phyloP scores from a whole-genome alignment of 116 monocot genomes.

The Zostera marina region DNA sequence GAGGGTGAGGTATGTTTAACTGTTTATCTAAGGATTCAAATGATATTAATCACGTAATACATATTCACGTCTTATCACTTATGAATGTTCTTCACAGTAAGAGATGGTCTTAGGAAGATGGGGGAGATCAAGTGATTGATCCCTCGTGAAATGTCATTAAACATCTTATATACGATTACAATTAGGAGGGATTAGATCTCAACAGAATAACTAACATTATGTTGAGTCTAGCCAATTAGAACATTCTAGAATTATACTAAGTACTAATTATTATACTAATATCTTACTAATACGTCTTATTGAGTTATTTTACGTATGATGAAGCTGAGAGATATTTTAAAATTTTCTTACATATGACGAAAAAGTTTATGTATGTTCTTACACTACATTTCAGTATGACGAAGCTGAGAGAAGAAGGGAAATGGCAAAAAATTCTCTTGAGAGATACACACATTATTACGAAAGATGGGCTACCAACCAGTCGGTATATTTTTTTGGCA shows the following conservation, averaged over 20 bases:
- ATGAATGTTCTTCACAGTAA: too few relatives aligned
- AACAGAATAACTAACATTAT: too few relatives aligned
- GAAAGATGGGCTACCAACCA: constrained; percentile 99
- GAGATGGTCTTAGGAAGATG: too few relatives aligned
- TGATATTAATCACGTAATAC: too few relatives aligned
- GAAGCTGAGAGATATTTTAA: not conserved
- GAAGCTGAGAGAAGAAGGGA: constrained; percentile 98
- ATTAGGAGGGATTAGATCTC: too few relatives aligned
- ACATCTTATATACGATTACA: too few relatives aligned
- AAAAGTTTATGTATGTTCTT: not conserved
- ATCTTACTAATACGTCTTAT: too few relatives aligned
- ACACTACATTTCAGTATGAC: constrained; percentile 63
- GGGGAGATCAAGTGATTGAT: too few relatives aligned
- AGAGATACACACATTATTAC: constrained; percentile 99
- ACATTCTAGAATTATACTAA: too few relatives aligned
- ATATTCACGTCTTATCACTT: not conserved
- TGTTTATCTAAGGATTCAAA: not conserved
- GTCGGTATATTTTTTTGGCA: constrained; percentile 30
- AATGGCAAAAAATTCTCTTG: constrained; percentile 98
- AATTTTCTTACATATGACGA: not conserved
- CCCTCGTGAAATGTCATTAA: too few relatives aligned
- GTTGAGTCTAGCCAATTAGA: too few relatives aligned
- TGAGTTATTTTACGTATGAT: not conserved
- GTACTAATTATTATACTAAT: too few relatives aligned
- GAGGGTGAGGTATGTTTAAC: constrained; percentile 14